Base-by-base conservation (phyloP, 768 basidiomycete genomes). In the Boletus bicolor region DNA sequence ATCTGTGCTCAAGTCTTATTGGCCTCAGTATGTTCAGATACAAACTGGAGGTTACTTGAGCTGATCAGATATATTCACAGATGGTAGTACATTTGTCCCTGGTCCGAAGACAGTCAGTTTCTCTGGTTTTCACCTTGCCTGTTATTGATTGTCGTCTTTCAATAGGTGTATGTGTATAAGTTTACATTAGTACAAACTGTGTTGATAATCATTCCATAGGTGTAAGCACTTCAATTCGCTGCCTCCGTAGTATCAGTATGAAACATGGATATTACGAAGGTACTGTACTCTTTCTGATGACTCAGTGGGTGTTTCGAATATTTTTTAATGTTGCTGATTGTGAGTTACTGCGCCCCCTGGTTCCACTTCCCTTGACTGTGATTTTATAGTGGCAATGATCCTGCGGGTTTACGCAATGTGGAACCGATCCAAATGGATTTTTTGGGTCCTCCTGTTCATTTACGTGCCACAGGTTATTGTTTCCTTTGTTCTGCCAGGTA, bases 141-240 rank as follows among this genome's bases (percentile, higher is more conserved):
- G 7, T 15, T 5, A 7, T 30, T 26, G 7, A 19, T 34, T 19
- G 19, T 32, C 4, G 0, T 14, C 10, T 12, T 35, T 11, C 10
- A 7, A 7, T 32, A 59, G 55, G 24, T 34, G 49, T 59, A 47
- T 34, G 41, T 9, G 12, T 12, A 7, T n/a, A 14, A 35, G n/a
- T 8, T 21, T 2, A 4, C 0, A 3, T 8, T 35, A 7, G 1
- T 24, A 24, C 21, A 14, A 12, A 8, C 17, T 24, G 7, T 10
- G 12, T 24, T 12, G 5, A 19, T 34, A 9, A 43, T 8, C 1
- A 2, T n/a, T 35, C 14, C 10, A 39, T 26, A 57, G 56, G 5
- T 60, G 56, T 60, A 56, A 53, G 56, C 3, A 45, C 11, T 24
- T 8, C 7, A 7, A 43, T 38, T 38, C 8, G 8, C 17, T 38